Evolutionary conservation across 495 filamentous ascomycete genomes (phyloP), one percentile per base, ranked within the genome.

Genomic region (Niebla homalea): DNA sequence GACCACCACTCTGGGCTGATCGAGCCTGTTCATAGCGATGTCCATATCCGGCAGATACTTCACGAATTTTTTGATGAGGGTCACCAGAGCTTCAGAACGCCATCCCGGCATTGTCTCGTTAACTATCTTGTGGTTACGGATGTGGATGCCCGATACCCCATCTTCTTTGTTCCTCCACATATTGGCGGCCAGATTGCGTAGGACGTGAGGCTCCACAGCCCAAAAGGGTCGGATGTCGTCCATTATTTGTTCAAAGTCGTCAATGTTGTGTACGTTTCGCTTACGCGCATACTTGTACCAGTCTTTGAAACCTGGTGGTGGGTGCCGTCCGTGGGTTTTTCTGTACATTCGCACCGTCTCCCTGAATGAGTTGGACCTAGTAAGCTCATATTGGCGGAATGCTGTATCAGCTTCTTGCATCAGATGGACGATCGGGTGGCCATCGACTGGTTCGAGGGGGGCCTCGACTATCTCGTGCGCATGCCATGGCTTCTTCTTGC

Each of bases 191-290:
- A 71, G 57, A 37, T 60, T 67, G 11, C 84, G 76, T 29, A 86
- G 76, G 8, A 63, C 60, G 2, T 64, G 59, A 0, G 84, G 73
- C 2, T 74, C 61, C 16, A 84, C 53, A 1, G 72, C 80, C 80
- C 84, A 87, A 57, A 84, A 85, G 0, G 84, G 84, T 37, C 77
- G 73, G 21, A 85, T 60, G 59, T 87, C 83, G 49, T 80, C 78
- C 54, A 78, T 75, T 37, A 86, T 79, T 56, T 84, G 84, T 54
- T 85, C 79, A 57, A 80, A 85, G 53, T 85, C 82, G 52, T 87
- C 84, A 35, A 87, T 72, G 16, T 84, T 73, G 39, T 81, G 60
- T 16, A 75, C 77, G 11, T 76, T 67, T 11, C 71, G 66, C 43
- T 79, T 69, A 50, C 70, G 66, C 10, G 84, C 84, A 49, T 79